Percentiles rank a stretch among this genome's conserved stretches.
phyloP scores from a whole-genome alignment of 2,329 filamentous ascomycete genomes.

The Didymella glomerata region DNA sequence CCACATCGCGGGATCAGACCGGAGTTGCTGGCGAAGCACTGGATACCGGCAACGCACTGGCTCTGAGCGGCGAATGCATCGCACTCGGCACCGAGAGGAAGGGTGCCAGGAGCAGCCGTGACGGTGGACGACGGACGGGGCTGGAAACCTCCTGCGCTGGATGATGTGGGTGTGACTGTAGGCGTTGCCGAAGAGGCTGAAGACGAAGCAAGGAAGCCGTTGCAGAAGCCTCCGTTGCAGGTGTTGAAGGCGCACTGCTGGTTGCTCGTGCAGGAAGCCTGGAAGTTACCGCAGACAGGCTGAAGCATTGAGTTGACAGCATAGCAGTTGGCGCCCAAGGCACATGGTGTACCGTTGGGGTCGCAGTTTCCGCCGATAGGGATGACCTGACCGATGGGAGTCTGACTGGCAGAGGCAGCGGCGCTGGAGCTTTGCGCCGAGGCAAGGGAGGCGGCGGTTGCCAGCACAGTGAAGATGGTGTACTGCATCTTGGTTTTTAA shows the following conservation, averaged over 20 bases:
- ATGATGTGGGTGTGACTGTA: constrained; percentile 6
- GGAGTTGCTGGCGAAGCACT: constrained; percentile 31
- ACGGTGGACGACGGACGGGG: constrained; percentile 25
- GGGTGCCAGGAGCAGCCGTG: constrained; percentile 24
- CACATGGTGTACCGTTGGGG: constrained; percentile 24
- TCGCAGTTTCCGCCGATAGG: constrained; percentile 26
- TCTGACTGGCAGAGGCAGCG: background rate
- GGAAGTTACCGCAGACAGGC: constrained; percentile 31
- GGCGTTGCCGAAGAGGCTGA: constrained; percentile 21
- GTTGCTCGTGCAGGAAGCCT: constrained; percentile 30
- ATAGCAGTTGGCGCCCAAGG: constrained; percentile 29
- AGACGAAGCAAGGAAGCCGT: constrained; percentile 21
- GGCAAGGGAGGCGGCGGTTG: constrained; percentile 21
- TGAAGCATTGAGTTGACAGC: constrained; percentile 26
- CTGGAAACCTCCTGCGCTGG: constrained; percentile 3
- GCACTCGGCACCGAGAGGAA: constrained; percentile 30
- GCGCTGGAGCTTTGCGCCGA: constrained; percentile 19
- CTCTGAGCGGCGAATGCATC: constrained; percentile 20
- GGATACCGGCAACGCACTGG: constrained; percentile 23
- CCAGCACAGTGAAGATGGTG: constrained; percentile 25
- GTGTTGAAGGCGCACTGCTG: constrained; percentile 34
- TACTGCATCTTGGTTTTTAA: constrained; percentile 26
- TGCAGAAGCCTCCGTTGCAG: constrained; percentile 32
- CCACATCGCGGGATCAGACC: constrained; percentile 25
- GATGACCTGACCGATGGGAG: constrained; percentile 19